Percentiles rank a stretch among this genome's conserved stretches.
Evolutionary conservation across 1,284 basidiomycete genomes (phyloP).

Genomic region (Cutaneotrichosporon sp.): DNA sequence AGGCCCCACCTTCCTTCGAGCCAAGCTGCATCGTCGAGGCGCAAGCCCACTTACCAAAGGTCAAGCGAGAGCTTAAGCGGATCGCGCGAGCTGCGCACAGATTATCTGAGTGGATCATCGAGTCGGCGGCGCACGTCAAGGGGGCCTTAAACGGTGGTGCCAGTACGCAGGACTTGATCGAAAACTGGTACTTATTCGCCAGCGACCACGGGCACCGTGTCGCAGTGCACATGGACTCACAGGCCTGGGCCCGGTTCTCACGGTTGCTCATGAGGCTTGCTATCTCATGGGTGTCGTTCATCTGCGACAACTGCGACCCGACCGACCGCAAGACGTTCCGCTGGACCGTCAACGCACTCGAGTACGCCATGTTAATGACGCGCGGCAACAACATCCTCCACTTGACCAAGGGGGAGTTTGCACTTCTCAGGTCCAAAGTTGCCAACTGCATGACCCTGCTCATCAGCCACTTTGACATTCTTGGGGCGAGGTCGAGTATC

Average conservation of each 20-base stretch:
- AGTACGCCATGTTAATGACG: conserved; percentile 89
- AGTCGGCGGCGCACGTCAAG: conserved; percentile 81
- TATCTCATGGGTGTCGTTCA: conserved; percentile 97
- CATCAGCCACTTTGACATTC: conserved; percentile 96
- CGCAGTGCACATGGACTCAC: conserved; percentile 78
- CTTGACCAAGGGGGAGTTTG: conserved; percentile 83
- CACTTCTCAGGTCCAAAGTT: conserved; percentile 84
- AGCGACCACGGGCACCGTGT: conserved; percentile 84
- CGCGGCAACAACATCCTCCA: conserved; percentile 86
- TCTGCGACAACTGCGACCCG: conserved; percentile 96
- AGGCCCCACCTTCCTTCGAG: conserved; percentile 43
- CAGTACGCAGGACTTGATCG: conserved; percentile 81
- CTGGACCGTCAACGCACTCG: conserved; percentile 95
- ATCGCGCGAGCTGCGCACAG: conserved; percentile 85
- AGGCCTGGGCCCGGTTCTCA: conserved; percentile 72
- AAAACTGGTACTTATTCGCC: conserved; percentile 96
- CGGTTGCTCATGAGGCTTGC: conserved; percentile 79
- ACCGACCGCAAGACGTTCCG: conserved; percentile 96
- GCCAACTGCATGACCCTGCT: conserved; percentile 94
- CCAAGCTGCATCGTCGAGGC: conserved; percentile 65
- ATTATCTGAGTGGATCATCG: conserved; percentile 88
- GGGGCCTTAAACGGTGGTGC: conserved; percentile 62
- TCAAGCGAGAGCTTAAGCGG: conserved; percentile 87
- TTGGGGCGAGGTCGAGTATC: conserved; percentile 82
- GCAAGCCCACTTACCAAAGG: conserved; percentile 85